A percentile compares a stretch with the other conserved stretches of the same genome.
These are phyloP conservation scores for Oryza nivara DNA, from an alignment of 176 grass and related monocot genomes.

Conservation along the genomic window DNA sequence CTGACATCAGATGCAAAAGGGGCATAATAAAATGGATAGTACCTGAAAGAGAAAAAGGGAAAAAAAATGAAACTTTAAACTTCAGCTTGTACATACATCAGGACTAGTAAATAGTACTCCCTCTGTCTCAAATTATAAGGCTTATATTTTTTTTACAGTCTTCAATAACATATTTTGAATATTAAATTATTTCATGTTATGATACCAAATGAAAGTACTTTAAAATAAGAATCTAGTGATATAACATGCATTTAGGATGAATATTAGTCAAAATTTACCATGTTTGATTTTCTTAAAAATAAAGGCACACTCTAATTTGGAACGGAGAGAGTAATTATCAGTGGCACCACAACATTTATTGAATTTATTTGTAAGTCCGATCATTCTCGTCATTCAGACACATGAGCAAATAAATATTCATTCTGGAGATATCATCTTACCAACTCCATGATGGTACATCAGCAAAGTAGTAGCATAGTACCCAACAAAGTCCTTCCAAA, in stretches of 20 bases:
- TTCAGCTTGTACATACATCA: not conserved
- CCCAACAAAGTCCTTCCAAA: constrained; percentile 69
- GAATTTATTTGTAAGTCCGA: not conserved
- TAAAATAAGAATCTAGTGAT: no score
- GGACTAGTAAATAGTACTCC: not conserved
- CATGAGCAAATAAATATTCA: constrained; percentile 10
- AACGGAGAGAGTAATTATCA: not conserved
- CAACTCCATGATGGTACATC: constrained; percentile 67
- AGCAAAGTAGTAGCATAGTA: constrained; percentile 63
- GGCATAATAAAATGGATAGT: constrained; percentile 60
- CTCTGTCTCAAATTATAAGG: no score
- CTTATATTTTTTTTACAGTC: no score
- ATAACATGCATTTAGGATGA: no score
- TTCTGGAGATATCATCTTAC: constrained; percentile 32
- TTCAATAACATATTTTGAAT: no score
- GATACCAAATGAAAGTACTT: no score
- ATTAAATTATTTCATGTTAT: no score
- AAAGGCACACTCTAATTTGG: no score
- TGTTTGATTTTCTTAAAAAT: no score
- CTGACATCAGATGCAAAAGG: constrained; percentile 69
- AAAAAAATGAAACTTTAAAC: not conserved
- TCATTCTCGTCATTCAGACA: not conserved
- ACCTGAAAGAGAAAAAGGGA: constrained; percentile 41
- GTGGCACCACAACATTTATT: not conserved
- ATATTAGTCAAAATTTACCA: no score